Percentiles rank a stretch among this genome's conserved stretches.
Evolutionary conservation across 768 basidiomycete genomes (phyloP).

Genomic region (Russula foetens): DNA sequence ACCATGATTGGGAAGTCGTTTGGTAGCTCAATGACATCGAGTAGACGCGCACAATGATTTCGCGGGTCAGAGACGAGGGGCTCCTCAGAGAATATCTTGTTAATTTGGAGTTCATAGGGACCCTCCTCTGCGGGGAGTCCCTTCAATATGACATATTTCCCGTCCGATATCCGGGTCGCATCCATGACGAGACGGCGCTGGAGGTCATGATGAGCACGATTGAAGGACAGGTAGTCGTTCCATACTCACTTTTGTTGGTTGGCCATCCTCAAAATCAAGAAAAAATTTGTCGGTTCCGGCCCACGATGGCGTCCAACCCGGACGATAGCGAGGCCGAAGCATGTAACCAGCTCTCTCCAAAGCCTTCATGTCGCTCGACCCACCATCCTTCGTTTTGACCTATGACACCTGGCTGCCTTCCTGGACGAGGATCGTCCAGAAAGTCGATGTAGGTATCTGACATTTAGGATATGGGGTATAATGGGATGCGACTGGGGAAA

Average conservation of each 20-base stretch:
- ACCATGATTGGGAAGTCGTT: conserved; percentile 24
- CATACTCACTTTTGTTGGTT: conserved; percentile 3
- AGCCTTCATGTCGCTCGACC: background rate
- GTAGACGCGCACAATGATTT: conserved; percentile 24
- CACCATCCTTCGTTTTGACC: background rate
- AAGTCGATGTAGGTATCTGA: background rate
- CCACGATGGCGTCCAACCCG: no score
- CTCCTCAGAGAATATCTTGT: conserved; percentile 9
- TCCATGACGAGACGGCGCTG: conserved; percentile 8
- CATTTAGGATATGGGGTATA: no score
- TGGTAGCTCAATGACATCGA: conserved; percentile 22
- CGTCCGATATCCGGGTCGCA: conserved; percentile 12
- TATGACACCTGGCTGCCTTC: background rate
- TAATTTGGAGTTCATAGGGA: conserved; percentile 11
- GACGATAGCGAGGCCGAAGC: no score
- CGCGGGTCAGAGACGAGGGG: conserved; percentile 21
- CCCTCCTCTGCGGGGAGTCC: background rate
- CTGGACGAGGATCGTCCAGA: background rate
- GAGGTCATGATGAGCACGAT: background rate
- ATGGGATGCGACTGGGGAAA: no score
- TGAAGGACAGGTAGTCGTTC: no score
- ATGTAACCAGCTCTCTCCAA: no score
- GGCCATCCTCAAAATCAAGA: background rate
- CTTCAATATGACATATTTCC: conserved; percentile 7
- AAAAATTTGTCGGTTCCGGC: no score